Evolutionary conservation across 73 alveolate species (phyloP).

Genomic region (Breviolum minutum): DNA sequence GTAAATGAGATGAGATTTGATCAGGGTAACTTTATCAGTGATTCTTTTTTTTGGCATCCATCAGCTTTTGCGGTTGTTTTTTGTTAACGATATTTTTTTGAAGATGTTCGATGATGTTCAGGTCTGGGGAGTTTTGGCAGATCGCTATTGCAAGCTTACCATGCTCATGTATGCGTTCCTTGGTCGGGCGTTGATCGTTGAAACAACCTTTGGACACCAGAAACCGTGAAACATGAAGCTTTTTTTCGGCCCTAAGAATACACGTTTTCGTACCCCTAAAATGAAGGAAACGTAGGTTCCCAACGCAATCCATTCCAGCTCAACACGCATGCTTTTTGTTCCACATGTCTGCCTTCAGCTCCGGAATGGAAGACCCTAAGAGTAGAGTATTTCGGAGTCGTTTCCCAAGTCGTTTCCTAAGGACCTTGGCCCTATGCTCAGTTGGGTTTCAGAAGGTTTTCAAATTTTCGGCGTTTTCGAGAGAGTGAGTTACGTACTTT

Average conservation of each 20-base stretch:
- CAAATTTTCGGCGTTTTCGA: neutral
- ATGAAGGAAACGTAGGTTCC: too few relatives aligned
- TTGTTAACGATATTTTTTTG: neutral
- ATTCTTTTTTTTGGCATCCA: too few relatives aligned
- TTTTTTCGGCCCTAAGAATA: too few relatives aligned
- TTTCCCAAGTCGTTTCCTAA: neutral
- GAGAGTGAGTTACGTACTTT: too few relatives aligned
- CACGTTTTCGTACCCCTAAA: too few relatives aligned
- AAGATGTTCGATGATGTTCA: neutral
- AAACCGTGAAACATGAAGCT: too few relatives aligned
- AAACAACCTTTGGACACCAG: neutral
- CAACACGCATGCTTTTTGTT: too few relatives aligned
- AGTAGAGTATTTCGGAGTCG: neutral
- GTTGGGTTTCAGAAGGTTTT: neutral
- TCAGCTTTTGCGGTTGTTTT: neutral
- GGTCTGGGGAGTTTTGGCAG: slow-evolving; percentile 93
- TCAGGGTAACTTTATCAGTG: too few relatives aligned
- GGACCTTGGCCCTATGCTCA: slow-evolving; percentile 33
- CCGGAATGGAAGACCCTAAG: neutral
- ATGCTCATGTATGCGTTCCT: slow-evolving; percentile 82
- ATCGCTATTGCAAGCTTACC: slow-evolving; percentile 68
- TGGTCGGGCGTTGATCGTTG: neutral
- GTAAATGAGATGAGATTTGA: too few relatives aligned
- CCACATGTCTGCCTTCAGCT: too few relatives aligned
- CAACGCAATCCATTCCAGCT: too few relatives aligned